Conservation (phyloP, 371 early-diverging fungal genomes). For the Rhizopus stolonifer region DNA sequence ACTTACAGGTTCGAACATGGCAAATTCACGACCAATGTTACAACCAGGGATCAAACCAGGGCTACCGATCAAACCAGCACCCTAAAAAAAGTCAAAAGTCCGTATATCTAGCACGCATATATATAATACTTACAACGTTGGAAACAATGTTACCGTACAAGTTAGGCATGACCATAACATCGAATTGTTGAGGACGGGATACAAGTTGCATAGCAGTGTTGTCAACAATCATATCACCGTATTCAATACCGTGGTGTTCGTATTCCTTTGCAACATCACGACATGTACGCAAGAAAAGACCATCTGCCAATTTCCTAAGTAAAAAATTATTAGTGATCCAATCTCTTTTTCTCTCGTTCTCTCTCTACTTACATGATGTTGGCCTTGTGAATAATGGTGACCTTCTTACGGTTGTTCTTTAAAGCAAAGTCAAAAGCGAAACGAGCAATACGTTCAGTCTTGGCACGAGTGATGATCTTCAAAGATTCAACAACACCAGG, state of each 20-base stretch:
- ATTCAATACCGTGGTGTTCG: conserved; percentile 80
- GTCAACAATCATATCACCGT: conserved; percentile 98
- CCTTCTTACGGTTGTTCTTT: conserved; percentile 94
- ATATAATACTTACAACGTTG: conserved; percentile 64
- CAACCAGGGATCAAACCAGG: conserved; percentile 94
- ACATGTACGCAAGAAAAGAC: conserved; percentile 93
- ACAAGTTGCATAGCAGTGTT: conserved; percentile 98
- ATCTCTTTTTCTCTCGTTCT: neutral
- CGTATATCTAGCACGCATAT: neutral
- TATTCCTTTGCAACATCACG: conserved; percentile 93
- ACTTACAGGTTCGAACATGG: conserved; percentile 92
- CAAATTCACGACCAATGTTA: conserved; percentile 94
- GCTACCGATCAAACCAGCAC: conserved; percentile 94
- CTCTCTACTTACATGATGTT: conserved; percentile 87
- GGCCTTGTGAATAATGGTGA: conserved; percentile 97
- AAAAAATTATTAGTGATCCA: neutral
- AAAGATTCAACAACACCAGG: conserved; percentile 98
- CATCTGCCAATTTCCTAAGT: conserved; percentile 91
- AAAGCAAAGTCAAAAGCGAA: conserved; percentile 98
- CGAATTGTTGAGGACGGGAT: conserved; percentile 94
- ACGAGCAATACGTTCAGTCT: conserved; percentile 96
- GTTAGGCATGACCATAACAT: conserved; percentile 97
- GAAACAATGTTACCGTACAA: conserved; percentile 96
- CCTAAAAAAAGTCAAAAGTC: conserved; percentile 28
- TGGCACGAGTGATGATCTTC: conserved; percentile 91